Evolutionary conservation across 768 basidiomycete species (phyloP).

Genomic region (Boletus reticuloceps): DNA sequence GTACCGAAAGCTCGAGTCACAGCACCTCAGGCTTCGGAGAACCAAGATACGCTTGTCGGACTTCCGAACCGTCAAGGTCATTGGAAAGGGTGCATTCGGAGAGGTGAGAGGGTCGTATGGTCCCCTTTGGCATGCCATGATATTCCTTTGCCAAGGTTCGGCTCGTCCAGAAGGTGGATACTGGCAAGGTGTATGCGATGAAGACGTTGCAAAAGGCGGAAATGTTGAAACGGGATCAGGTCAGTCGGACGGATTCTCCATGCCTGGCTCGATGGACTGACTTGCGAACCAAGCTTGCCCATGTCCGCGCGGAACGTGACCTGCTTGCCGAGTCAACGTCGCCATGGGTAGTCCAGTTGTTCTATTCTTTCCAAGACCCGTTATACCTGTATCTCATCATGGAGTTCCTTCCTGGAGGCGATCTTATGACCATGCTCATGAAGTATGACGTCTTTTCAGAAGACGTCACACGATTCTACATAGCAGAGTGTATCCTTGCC

Average conservation of each 20-base stretch:
- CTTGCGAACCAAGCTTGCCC: slow-evolving; percentile 67
- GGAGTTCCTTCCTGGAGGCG: slow-evolving; percentile 90
- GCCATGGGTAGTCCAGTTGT: slow-evolving; percentile 95
- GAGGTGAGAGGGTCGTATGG: slow-evolving; percentile 54
- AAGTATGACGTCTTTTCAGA: slow-evolving; percentile 99
- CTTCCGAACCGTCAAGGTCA: slow-evolving; percentile 97
- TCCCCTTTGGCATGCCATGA: neutral
- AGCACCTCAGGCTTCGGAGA: slow-evolving; percentile 86
- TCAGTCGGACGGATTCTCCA: slow-evolving; percentile 32
- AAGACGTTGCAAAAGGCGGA: slow-evolving; percentile 97
- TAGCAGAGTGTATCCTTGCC: slow-evolving; percentile 97
- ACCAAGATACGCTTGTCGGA: slow-evolving; percentile 92
- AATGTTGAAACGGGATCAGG: slow-evolving; percentile 99
- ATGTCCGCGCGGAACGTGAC: slow-evolving; percentile 96
- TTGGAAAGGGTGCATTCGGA: slow-evolving; percentile 98
- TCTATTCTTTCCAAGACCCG: slow-evolving; percentile 97
- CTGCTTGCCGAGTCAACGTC: slow-evolving; percentile 96
- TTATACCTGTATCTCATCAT: slow-evolving; percentile 97
- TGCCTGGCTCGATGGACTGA: slow-evolving; percentile 1
- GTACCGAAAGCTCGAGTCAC: slow-evolving; percentile 83
- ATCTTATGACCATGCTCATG: slow-evolving; percentile 99
- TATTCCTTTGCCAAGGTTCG: slow-evolving; percentile 58
- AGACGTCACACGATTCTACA: slow-evolving; percentile 98
- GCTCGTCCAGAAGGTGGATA: slow-evolving; percentile 94
- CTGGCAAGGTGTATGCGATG: slow-evolving; percentile 99